Conservation (phyloP, 2,329 filamentous ascomycete species). For the Bertia moriformis region DNA sequence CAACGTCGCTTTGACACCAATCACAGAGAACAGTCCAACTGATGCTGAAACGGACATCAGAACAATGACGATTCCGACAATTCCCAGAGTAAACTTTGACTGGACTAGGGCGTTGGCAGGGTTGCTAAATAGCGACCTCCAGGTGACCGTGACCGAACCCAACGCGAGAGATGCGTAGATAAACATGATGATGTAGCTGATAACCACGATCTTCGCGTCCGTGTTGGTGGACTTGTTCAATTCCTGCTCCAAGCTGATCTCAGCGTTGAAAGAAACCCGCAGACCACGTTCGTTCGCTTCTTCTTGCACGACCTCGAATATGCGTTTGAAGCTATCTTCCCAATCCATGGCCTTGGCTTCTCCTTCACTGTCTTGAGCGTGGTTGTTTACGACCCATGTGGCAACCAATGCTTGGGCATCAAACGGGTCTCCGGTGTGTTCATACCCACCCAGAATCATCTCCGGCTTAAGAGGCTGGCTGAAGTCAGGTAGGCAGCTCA, state of each 20-base stretch:
- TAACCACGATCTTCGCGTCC: conserved; percentile 86
- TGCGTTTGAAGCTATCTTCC: conserved; percentile 64
- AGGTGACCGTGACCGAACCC: conserved; percentile 70
- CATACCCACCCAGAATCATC: conserved; percentile 72
- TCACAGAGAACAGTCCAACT: conserved; percentile 84
- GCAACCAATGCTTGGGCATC: conserved; percentile 70
- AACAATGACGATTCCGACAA: conserved; percentile 87
- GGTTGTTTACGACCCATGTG: conserved; percentile 90
- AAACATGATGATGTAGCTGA: conserved; percentile 99
- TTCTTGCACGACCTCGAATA: conserved; percentile 62
- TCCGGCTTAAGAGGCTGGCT: conserved; percentile 75
- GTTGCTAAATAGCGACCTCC: conserved; percentile 65
- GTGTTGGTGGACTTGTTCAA: conserved; percentile 97
- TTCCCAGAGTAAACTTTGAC: conserved; percentile 91
- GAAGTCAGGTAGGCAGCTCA: conserved; percentile 75
- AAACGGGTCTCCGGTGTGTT: conserved; percentile 34
- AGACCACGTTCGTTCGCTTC: conserved; percentile 69
- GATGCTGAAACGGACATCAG: conserved; percentile 94
- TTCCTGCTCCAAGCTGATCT: conserved; percentile 87
- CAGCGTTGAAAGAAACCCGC: conserved; percentile 83
- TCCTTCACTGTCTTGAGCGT: conserved; percentile 56
- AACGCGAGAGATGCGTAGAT: conserved; percentile 86
- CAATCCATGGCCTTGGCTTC: conserved; percentile 72
- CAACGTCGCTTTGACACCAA: conserved; percentile 81
- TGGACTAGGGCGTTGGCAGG: conserved; percentile 77